Evolutionary conservation across 345 rosid genomes (phyloP), one percentile per base, ranked within the genome.

Genomic region (Lenwebbia sp.): DNA sequence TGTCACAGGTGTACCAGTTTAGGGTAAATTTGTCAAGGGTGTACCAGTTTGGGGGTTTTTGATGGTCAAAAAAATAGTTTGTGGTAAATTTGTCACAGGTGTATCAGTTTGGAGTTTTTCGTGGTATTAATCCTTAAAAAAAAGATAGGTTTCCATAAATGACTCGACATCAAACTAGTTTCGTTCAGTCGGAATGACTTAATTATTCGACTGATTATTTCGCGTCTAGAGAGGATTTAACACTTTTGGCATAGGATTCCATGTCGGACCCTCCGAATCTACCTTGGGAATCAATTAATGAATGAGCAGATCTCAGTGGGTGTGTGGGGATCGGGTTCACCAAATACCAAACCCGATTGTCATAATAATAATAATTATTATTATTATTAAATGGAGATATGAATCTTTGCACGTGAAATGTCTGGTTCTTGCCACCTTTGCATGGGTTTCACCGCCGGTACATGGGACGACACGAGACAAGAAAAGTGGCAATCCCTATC

Each of bases 381-480:
- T 47, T 47, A 47, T 47, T 49, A 50, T 50, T 11, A 50, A 50
- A 50, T 12, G 81, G 81, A 21, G 26, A 19, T 5, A 37, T 70
- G 81, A 37, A 70, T 70, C 81, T 70, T 70, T 37, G 47, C 81
- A 70, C 81, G 81, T 70, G 81, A 37, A 70, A 23, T 54, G 26
- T 54, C 25, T 3, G 10, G 26, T 54, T 54, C 8, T 70, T 37
- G 81, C 47, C 26, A 70, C 81, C 81, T 70, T 70, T 70, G 81
- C 81, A 70, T 70, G 47, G 26, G 47, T 70, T 70, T 70, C 81
- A 37, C 81, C 47, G 81, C 81, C 40, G 47, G 26, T 33, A 17
- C 81, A 23, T 70, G 47, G 81, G 26, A 22, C 22, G 78, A 33
- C 78, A 70, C 44, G 76, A 65, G 44, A 65, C 44, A 22, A 0